Evolutionary conservation across 768 basidiomycete genomes (phyloP), one percentile per base, ranked within the genome.

Genomic region (Favolaschia claudopus): DNA sequence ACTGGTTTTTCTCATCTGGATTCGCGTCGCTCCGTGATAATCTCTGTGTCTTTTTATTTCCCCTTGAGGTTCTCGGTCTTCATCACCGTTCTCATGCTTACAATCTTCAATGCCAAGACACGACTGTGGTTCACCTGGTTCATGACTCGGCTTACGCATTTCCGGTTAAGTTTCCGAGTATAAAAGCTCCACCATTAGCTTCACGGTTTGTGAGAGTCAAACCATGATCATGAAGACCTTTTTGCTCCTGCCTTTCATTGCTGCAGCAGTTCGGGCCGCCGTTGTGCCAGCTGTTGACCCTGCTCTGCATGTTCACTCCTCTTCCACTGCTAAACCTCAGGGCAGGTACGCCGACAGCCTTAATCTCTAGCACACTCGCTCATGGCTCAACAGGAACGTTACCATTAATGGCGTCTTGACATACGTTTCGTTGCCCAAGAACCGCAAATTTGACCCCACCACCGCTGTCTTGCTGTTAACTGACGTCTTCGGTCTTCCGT

Each of bases 321-420:
- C n/a, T 5, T 22, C 29, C 9, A 33, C 45, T 13, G 31, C 37
- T 20, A 20, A 17, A 15, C 58, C 58, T 13, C 36, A 54, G 45
- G 58, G 58, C 19, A 60, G n/a, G n/a, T n/a, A n/a, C n/a, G n/a
- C n/a, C n/a, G n/a, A n/a, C n/a, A n/a, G n/a, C n/a, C n/a, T n/a
- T n/a, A n/a, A n/a, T n/a, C n/a, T n/a, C n/a, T n/a, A n/a, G n/a
- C n/a, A n/a, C n/a, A n/a, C n/a, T n/a, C n/a, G n/a, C n/a, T n/a
- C n/a, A n/a, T n/a, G n/a, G n/a, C n/a, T n/a, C n/a, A n/a, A n/a
- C 25, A 54, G 54, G 22, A 65, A 65, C 19, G 24, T 65, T 42
- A 61, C 63, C 13, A 61, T 65, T 19, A 61, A 65, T 24, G 64
- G 64, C 12, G 64, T 65, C 24, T 36, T 65, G 36, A 62, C 55